Conservation (phyloP, 371 early-diverging fungal species). For the Syncephalastrum racemosum region DNA sequence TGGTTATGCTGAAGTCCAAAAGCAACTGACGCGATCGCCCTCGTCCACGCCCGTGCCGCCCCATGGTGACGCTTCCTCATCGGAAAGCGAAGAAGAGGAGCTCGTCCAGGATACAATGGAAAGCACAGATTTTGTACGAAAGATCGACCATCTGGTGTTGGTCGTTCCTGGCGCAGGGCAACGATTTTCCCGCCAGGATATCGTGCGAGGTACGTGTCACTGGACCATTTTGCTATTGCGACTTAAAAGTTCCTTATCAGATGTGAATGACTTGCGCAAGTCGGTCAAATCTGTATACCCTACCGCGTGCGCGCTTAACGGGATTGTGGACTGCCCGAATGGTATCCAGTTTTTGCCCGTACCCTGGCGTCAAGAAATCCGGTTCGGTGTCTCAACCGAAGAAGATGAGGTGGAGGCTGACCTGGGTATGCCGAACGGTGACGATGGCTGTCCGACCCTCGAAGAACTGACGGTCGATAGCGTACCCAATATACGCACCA, state of each 20-base stretch:
- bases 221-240: background rate
- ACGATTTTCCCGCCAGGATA: conserved; percentile 72
- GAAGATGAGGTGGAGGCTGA: conserved; percentile 52
- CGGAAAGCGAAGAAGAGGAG: conserved; percentile 46
- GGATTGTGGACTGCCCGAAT: conserved; percentile 31
- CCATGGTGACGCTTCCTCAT: no score
- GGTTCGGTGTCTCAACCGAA: conserved; percentile 66
- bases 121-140: conserved; percentile 35
- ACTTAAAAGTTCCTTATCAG: conserved; percentile 26
- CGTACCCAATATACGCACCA: conserved; percentile 77
- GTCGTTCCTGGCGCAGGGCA: conserved; percentile 86
- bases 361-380: conserved; percentile 79
- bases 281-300: conserved; percentile 60
- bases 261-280: conserved; percentile 70
- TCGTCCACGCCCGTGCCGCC: no score
- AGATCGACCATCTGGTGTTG: conserved; percentile 74
- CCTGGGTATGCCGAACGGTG: conserved; percentile 52
- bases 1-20: conserved; percentile 73
- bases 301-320: conserved; percentile 22
- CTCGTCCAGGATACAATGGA: no score
- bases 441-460: conserved; percentile 65
- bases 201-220: conserved; percentile 64
- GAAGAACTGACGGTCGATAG: conserved; percentile 79
- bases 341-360: conserved; percentile 82
- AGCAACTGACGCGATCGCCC: conserved; percentile 18